These are phyloP conservation scores for Tylopilus rubrobrunneus DNA, from an alignment of 768 basidiomycete species.

Conservation along the genomic window DNA sequence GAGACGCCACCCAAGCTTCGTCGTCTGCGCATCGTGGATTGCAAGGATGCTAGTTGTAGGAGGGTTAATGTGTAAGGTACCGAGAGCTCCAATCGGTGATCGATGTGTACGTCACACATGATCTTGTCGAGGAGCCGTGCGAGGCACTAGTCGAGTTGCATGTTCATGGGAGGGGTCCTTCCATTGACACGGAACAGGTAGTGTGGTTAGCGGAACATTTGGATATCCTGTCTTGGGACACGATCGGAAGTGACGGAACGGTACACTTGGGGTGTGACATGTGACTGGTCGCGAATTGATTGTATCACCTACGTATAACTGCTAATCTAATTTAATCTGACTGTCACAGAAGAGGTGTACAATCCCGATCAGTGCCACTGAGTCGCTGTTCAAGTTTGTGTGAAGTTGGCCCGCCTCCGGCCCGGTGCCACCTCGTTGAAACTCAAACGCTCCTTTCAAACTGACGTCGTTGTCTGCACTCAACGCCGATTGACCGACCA, in stretches of 20 bases:
- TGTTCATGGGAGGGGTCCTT: slow-evolving; percentile 1
- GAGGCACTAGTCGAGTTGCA: slow-evolving; percentile 3
- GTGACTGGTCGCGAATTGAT: not conserved
- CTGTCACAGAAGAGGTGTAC: too few species aligned
- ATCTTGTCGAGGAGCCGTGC: not conserved
- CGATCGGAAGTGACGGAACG: not conserved
- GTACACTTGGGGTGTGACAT: slow-evolving; percentile 7
- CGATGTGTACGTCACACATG: not conserved
- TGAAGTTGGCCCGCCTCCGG: not conserved
- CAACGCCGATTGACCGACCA: not conserved
- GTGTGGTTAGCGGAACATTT: slow-evolving; percentile 3
- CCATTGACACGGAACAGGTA: not conserved
- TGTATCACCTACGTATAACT: not conserved
- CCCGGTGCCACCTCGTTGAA: not conserved
- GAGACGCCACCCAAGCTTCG: slow-evolving; percentile 3
- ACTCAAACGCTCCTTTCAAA: not conserved
- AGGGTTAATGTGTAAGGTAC: not conserved
- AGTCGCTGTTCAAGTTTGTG: too few species aligned
- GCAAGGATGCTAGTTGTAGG: not conserved
- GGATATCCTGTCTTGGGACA: slow-evolving; percentile 7
- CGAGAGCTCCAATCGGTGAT: slow-evolving; percentile 4
- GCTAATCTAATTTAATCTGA: not conserved
- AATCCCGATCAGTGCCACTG: too few species aligned
- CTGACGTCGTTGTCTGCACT: not conserved
- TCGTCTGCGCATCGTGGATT: slow-evolving; percentile 5